Base-by-base conservation (phyloP, 805 yeast species). In the Candida loeiensis region DNA sequence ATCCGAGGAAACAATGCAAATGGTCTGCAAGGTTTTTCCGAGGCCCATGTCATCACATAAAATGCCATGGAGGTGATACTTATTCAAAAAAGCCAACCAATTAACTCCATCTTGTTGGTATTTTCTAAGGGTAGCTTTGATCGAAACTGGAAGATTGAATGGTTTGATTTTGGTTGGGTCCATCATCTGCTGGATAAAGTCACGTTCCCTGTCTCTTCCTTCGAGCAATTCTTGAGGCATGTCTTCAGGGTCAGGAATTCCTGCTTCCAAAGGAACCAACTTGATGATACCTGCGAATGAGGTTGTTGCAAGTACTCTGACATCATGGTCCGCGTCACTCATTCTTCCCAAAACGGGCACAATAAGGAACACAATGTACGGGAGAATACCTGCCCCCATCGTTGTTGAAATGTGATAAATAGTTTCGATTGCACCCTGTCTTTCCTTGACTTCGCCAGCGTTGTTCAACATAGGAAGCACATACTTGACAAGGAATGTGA, bases 1-100 rank as follows among this genome's bases (percentile, higher is more conserved):
- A 55, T 93, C 99, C 57, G 97, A 87, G 0, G 99, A 86, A 39
- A 93, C 89, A 49, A 95, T 91, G 64, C 99, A 93, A 55, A 93
- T 90, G 0, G 99, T 90, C 63, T 93, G 99, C 45, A 93, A 71
- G 0, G 99, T 93, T 59, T 93, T 93, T 38, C 99, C 99, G 21
- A 93, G 73, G 5, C 99, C 99, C 99, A 93, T 93, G 79, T 93
- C 99, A 60, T 93, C 99, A 78, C 99, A 93, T 36, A 93, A 70
- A 54, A 93, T 91, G 39, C 99, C 99, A 65, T 93, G 99, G 39
- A 93, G 69, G 60, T 91, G 96, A 58, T 93, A 93, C 54, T 86
- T 86, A 66, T 93, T 93, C 54, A 93, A 73, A 56, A 93, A 93
- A 6, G 96, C 96, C 39, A 93, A 71, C 99, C 99, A 93, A 59